phyloP scores from a whole-genome alignment of 1,284 basidiomycete species.

The Puccinia polysora region DNA sequence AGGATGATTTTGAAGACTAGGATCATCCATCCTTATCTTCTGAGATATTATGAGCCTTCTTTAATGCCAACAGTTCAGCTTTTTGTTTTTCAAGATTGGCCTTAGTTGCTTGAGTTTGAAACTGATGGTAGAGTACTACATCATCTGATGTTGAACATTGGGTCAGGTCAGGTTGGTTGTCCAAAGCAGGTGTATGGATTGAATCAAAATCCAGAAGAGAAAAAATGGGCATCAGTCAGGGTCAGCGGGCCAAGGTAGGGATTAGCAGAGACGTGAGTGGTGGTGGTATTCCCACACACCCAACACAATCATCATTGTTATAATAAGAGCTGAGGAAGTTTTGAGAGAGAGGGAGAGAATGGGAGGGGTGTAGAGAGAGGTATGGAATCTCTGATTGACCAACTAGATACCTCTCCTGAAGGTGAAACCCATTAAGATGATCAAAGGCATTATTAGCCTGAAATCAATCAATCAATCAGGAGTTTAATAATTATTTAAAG shows the following conservation, averaged over 20 bases:
- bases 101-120: constrained; percentile 88
- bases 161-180: too few species aligned
- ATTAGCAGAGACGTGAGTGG: too few species aligned
- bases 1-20: too few species aligned
- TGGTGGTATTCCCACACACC: too few species aligned
- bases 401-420: constrained; percentile 90
- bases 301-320: too few species aligned
- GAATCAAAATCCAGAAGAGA: not conserved
- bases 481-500: too few species aligned
- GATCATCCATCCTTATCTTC: constrained; percentile 46
- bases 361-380: not conserved
- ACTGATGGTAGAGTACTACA: constrained; percentile 90
- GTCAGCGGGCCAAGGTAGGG: too few species aligned
- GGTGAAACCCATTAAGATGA: constrained; percentile 94
- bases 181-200: too few species aligned
- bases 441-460: constrained; percentile 81
- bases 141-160: not conserved
- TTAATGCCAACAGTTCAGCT: constrained; percentile 79
- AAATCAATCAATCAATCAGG: too few species aligned
- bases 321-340: too few species aligned
- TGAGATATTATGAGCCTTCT: constrained; percentile 63
- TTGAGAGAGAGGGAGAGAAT: not conserved
- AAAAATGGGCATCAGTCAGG: too few species aligned
- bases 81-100: constrained; percentile 86
- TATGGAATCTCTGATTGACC: constrained; percentile 47